Base-by-base conservation (phyloP, 1,284 basidiomycete genomes). In the Pholiota adiposa region DNA sequence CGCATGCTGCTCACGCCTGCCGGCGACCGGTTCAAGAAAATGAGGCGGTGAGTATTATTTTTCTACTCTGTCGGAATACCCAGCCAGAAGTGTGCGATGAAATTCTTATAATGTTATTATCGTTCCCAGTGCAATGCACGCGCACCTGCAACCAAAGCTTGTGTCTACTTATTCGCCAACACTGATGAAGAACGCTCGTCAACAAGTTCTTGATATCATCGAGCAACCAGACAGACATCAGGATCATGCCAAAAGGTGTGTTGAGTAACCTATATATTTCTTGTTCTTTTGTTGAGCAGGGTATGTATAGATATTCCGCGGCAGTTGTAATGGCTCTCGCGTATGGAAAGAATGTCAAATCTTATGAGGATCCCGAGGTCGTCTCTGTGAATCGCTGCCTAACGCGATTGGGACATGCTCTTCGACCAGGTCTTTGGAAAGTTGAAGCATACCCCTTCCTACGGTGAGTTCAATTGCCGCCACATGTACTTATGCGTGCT, bases 281-380 rank as follows among this genome's bases (percentile, higher is more conserved):
- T 44, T 12, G n/a, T 31, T 43, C 25, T n/a, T 11, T 16, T 21
- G 31, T 46, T 36, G 4, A 23, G 5, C n/a, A 58, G 18, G 40
- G 11, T 23, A n/a, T n/a, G n/a, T 33, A 16, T 62, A 89, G 87
- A 31, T 90, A 86, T 64, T 83, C 87, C 0, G 83, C 87, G 0
- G 83, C 82, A 0, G 80, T 89, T 0, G 86, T 89, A 2, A 79
- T 90, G 72, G 79, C 82, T 2, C 77, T 90, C 49, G 84, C 88
- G 6, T 90, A 90, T 62, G 89, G 88, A 0, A 86, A 85, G 60
- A 73, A 78, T 61, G 67, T 82, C 54, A 81, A 80, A 40, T 77
- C 72, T 0, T 83, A 80, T 60, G 74, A 82, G 2, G 88, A 89
- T 63, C 83, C 82, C 0, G 85, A 87, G 34, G 79, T 91, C 1